Evolutionary conservation across 257 asterid genomes (phyloP), one percentile per base, ranked within the genome.

Genomic region (Rubia yunnanensis): DNA sequence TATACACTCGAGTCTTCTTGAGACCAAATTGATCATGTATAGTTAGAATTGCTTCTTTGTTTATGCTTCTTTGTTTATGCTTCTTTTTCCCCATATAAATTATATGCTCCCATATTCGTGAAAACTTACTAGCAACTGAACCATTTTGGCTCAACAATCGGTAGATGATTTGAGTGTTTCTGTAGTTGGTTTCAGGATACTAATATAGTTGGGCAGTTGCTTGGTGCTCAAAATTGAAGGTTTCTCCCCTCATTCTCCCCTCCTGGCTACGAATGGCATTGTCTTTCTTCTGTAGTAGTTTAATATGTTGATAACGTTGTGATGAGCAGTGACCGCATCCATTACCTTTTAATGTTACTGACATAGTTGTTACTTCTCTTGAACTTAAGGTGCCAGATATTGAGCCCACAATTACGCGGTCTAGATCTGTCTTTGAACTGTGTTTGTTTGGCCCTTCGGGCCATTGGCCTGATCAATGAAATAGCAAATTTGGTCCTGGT

Each of bases 171-270:
- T 18, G 24, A 59, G 41, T 38, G n/a, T 46, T 48, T n/a, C n/a
- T 23, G 7, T 49, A 10, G 20, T 18, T 50, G 41, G 72, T 81
- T 59, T 9, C 95, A 92, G 99, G 97, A 87, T 74, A 89, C 91
- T 3, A 86, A 81, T 84, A 81, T 89, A 23, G 95, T 92, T n/a
- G 99, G 99, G 30, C 94, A 84, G 68, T 82, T 92, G 76, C 95
- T 92, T 30, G 97, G 96, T 59, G 83, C 68, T 77, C 76, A 65
- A 49, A 78, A 81, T 96, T 92, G 76, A 78, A 53, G 61, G 73
- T n/a, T n/a, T n/a, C n/a, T n/a, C n/a, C n/a, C n/a, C n/a, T n/a
- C n/a, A 67, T 27, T 54, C 57, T 35, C 38, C 26, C n/a, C 34
- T 4, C 18, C 28, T 30, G 22, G 49, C 41, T 27, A 41, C 18